phyloP scores from a whole-genome alignment of 495 filamentous ascomycete genomes.

The Aspergillus affinis region DNA sequence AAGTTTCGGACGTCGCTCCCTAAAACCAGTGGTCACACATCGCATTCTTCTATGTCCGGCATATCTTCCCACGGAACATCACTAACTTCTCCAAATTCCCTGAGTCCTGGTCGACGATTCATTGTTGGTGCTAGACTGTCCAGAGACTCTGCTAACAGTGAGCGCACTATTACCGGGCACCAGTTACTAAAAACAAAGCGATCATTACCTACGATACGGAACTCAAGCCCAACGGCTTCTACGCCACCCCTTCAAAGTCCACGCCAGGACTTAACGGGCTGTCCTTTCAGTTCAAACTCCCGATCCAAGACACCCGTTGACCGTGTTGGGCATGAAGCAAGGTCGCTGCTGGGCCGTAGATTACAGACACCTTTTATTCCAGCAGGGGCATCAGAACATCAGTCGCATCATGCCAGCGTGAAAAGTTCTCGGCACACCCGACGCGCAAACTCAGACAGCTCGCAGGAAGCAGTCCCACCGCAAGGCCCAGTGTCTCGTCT shows the following conservation, averaged over 20 bases:
- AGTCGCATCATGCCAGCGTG: conserved; percentile 75
- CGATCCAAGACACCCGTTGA: conserved; percentile 76
- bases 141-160: conserved; percentile 48
- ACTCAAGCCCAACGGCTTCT: conserved; percentile 39
- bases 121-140: conserved; percentile 56
- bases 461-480: conserved; percentile 48
- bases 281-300: conserved; percentile 42
- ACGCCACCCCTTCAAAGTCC: conserved; percentile 35
- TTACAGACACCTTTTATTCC: conserved; percentile 76
- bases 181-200: conserved; percentile 81
- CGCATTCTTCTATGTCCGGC: conserved; percentile 65
- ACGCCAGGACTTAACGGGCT: conserved; percentile 37
- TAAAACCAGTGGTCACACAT: conserved; percentile 59
- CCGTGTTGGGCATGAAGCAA: conserved; percentile 52
- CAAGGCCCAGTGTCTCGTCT: conserved; percentile 51
- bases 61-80: conserved; percentile 56
- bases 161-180: conserved; percentile 67
- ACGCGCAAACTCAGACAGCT: conserved; percentile 70
- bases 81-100: conserved; percentile 49
- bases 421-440: conserved; percentile 70
- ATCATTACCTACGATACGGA: conserved; percentile 79
- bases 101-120: conserved; percentile 57
- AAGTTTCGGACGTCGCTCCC: conserved; percentile 61
- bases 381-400: conserved; percentile 67
- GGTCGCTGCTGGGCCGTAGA: conserved; percentile 52